Evolutionary conservation across 805 yeast genomes (phyloP).

Genomic region (Candida easanensis): DNA sequence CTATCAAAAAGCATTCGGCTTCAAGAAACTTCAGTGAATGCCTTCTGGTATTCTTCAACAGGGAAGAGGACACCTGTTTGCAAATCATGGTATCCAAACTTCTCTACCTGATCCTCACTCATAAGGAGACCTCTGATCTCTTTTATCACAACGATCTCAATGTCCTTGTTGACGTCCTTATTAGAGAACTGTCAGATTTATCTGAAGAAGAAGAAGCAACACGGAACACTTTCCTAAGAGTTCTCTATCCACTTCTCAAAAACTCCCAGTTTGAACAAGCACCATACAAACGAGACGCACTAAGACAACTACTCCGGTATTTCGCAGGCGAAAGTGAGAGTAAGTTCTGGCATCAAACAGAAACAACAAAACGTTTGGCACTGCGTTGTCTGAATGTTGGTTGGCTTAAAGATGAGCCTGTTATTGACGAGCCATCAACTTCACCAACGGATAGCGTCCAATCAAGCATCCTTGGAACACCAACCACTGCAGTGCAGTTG

Average conservation of each 20-base stretch:
- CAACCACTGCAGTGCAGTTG: background rate
- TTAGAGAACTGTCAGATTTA: conserved; percentile 74
- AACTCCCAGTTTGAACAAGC: conserved; percentile 58
- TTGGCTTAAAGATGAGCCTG: conserved; percentile 27
- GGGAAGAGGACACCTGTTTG: conserved; percentile 67
- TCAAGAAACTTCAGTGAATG: conserved; percentile 63
- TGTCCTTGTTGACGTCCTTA: conserved; percentile 77
- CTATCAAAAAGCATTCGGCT: conserved; percentile 41
- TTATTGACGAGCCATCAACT: background rate
- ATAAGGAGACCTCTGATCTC: conserved; percentile 54
- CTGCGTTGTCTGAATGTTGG: conserved; percentile 24
- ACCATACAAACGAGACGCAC: conserved; percentile 55
- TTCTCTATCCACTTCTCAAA: conserved; percentile 65
- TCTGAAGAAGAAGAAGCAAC: conserved; percentile 56
- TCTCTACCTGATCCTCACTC: conserved; percentile 69
- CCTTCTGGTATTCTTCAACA: conserved; percentile 70
- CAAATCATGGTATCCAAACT: conserved; percentile 79
- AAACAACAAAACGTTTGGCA: conserved; percentile 42
- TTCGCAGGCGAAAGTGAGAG: conserved; percentile 34
- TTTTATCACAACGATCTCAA: conserved; percentile 82
- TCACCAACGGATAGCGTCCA: conserved; percentile 8
- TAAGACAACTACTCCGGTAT: conserved; percentile 49
- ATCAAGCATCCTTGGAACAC: background rate
- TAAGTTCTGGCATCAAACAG: conserved; percentile 34
- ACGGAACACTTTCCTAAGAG: conserved; percentile 71